Evolutionary conservation across 1,284 basidiomycete genomes (phyloP).

Genomic region (Trametes hirsuta): DNA sequence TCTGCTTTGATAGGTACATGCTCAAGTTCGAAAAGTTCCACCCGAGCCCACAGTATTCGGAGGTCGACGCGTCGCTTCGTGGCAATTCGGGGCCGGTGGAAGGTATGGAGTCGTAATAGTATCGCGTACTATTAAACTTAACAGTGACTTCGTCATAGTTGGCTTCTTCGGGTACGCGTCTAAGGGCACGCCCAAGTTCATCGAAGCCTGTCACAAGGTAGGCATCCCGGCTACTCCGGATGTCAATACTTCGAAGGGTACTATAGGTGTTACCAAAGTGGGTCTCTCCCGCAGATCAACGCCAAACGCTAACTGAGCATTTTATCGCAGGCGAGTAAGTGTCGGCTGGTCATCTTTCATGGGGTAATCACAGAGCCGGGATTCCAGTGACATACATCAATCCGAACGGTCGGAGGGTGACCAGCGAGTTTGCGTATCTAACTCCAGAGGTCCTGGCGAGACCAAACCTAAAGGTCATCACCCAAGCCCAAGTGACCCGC

Average conservation of each 20-base stretch:
- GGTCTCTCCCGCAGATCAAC: slow-evolving; percentile 22
- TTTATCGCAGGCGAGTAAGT: slow-evolving; percentile 18
- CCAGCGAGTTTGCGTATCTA: slow-evolving; percentile 67
- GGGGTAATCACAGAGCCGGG: neutral
- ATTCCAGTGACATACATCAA: slow-evolving; percentile 65
- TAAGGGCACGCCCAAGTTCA: slow-evolving; percentile 44
- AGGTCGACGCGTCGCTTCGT: slow-evolving; percentile 46
- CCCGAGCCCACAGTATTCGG: slow-evolving; percentile 49
- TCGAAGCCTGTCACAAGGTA: slow-evolving; percentile 48
- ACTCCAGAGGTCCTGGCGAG: slow-evolving; percentile 62
- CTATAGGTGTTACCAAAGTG: slow-evolving; percentile 57
- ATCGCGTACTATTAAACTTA: no score
- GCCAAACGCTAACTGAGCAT: neutral
- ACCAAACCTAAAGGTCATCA: slow-evolving; percentile 62
- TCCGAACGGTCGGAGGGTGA: slow-evolving; percentile 51
- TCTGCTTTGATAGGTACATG: slow-evolving; percentile 50
- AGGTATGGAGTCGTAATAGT: slow-evolving; percentile 19
- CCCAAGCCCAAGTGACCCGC: slow-evolving; percentile 54
- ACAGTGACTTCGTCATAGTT: no score
- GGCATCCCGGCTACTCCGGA: slow-evolving; percentile 55
- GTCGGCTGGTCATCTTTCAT: neutral
- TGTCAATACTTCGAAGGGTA: slow-evolving; percentile 52
- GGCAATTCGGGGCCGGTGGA: slow-evolving; percentile 56
- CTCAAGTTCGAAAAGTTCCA: slow-evolving; percentile 60
- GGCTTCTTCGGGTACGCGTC: slow-evolving; percentile 38